These are phyloP conservation scores for Trichoderma orchidacearum DNA, from an alignment of 495 filamentous ascomycete genomes.

Conservation along the genomic window DNA sequence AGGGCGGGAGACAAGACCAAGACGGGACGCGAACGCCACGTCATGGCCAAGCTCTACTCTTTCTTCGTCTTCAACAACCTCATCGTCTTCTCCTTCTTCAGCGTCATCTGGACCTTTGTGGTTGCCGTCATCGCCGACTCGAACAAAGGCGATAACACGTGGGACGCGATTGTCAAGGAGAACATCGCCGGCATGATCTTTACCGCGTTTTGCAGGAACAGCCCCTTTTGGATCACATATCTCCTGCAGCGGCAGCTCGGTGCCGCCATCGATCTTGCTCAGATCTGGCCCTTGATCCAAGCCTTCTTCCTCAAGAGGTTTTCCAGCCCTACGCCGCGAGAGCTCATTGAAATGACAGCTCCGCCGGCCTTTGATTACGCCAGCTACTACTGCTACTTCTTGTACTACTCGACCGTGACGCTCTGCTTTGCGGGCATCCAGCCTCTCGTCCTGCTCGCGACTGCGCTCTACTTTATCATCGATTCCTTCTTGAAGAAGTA, in stretches of 20 bases:
- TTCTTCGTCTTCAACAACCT: conserved; percentile 99
- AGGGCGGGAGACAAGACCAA: conserved; percentile 78
- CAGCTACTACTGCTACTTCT: conserved; percentile 90
- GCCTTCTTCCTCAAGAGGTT: conserved; percentile 75
- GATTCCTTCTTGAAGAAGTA: conserved; percentile 94
- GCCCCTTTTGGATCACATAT: conserved; percentile 89
- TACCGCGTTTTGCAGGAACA: conserved; percentile 57
- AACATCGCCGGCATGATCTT: conserved; percentile 49
- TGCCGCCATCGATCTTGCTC: conserved; percentile 77
- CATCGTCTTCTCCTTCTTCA: conserved; percentile 83
- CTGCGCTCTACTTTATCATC: conserved; percentile 77
- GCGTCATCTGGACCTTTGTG: conserved; percentile 60
- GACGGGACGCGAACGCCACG: conserved; percentile 85
- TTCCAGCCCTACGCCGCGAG: conserved; percentile 74
- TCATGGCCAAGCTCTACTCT: conserved; percentile 77
- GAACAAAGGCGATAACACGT: conserved; percentile 36
- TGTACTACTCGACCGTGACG: conserved; percentile 85
- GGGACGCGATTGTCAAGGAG: conserved; percentile 51
- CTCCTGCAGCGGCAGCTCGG: conserved; percentile 85
- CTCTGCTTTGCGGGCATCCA: conserved; percentile 79
- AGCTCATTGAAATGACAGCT: conserved; percentile 87
- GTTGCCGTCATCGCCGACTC: conserved; percentile 45
- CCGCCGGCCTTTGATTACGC: conserved; percentile 90
- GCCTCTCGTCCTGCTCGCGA: conserved; percentile 80
- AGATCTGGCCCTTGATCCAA: conserved; percentile 66